Evolutionary conservation across 2,329 filamentous ascomycete species (phyloP), one percentile per base, ranked within the genome.

Genomic region (Colletotrichum theobromicola): DNA sequence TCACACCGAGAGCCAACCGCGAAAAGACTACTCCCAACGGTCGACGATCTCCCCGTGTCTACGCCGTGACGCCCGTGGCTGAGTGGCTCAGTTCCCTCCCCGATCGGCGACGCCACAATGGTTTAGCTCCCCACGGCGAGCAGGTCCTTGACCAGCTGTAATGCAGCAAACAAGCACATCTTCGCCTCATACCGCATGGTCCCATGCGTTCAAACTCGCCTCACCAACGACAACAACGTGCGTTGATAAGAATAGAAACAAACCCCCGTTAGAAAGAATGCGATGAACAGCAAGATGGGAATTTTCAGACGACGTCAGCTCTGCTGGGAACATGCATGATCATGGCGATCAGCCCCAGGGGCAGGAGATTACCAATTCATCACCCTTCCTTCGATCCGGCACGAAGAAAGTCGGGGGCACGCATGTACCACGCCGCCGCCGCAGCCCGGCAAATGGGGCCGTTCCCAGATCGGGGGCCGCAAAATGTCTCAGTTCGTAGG

Each of bases 401-500:
- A 28, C 21, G n/a, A 37, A 64, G 26, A 50, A 50, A 50, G 5
- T 50, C 42, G n/a, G 42, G 42, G n/a, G 42, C 18, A 46, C 42
- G n/a, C 42, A 46, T 46, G 42, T 46, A 21, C 42, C 5, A 21
- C 37, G 37, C 4, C 42, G 15, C 67, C 61, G 61, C 42, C 12
- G 53, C 34, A 60, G 32, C 16, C 21, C 67, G 67, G 72, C 61
- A 71, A 13, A 71, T 66, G 61, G 67, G 67, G 61, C 71, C 67
- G 67, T 26, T 28, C 60, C 55, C 10, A 66, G 72, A 74, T 74
- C 61, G 67, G 67, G 71, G 53, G 61, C 61, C 72, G 72, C 42
- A 50, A 50, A 62, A 65, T 65, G 71, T 74, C 71, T 74, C 71
- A 73, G 46, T 26, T 50, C 32, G 35, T 66, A 62, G 32, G 67